Percentiles rank a stretch among this genome's conserved stretches.
Conservation (phyloP, 768 basidiomycete species). For the Mycena vulgaris region DNA sequence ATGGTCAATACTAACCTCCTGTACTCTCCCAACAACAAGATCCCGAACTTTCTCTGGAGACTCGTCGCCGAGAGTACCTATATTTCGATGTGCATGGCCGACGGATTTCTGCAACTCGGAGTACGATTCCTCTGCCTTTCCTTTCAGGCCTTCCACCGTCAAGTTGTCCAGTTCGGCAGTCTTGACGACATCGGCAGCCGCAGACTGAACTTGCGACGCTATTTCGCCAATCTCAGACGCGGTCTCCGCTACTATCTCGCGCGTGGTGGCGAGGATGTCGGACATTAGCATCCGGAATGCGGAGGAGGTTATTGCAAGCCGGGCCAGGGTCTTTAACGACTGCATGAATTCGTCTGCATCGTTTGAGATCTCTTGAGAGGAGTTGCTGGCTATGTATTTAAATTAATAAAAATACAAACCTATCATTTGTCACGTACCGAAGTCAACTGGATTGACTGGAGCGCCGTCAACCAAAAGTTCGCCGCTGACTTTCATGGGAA, state of each 20-base stretch:
- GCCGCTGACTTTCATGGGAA: slow-evolving; percentile 37
- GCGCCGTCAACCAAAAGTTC: slow-evolving; percentile 38
- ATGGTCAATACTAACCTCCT: slow-evolving; percentile 44
- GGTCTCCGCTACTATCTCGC: slow-evolving; percentile 49
- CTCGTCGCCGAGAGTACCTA: slow-evolving; percentile 39
- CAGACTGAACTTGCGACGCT: slow-evolving; percentile 50
- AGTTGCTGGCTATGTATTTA: slow-evolving; percentile 18
- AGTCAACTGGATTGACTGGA: slow-evolving; percentile 18
- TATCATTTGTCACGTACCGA: slow-evolving; percentile 32
- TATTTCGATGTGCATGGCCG: slow-evolving; percentile 25
- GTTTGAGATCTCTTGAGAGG: slow-evolving; percentile 45
- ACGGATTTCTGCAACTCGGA: slow-evolving; percentile 28
- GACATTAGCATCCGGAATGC: slow-evolving; percentile 53
- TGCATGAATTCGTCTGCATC: slow-evolving; percentile 47
- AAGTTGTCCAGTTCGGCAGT: slow-evolving; percentile 34
- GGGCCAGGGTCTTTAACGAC: slow-evolving; percentile 48
- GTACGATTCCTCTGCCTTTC: slow-evolving; percentile 37
- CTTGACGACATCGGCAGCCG: slow-evolving; percentile 51
- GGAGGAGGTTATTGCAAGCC: slow-evolving; percentile 51
- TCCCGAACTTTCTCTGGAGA: slow-evolving; percentile 42
- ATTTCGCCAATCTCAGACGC: slow-evolving; percentile 50
- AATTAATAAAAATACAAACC: background rate
- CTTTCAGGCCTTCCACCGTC: slow-evolving; percentile 41
- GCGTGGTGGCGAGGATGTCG: slow-evolving; percentile 50
- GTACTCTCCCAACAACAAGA: slow-evolving; percentile 46